Evolutionary conservation across 805 yeast genomes (phyloP), one percentile per base, ranked within the genome.

Genomic region (Komagataella mondaviorum): DNA sequence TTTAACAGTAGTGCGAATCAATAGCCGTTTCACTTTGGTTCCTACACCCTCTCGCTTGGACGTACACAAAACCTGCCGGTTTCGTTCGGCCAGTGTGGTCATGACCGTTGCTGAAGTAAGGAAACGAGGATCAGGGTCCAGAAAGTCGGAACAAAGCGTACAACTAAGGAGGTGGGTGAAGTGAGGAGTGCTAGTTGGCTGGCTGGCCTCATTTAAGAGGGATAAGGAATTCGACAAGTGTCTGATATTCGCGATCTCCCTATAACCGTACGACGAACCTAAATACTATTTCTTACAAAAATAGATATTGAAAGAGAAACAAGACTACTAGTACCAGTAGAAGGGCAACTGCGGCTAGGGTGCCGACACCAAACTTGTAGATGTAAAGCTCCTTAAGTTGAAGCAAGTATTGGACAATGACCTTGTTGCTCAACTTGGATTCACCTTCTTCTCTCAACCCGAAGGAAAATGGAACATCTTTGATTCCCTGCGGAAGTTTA

Each of bases 401-500:
- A 48, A 66, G 67, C 51, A 74, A 55, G 52, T 74, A 74, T 56
- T 70, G 77, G 43, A 74, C 59, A 67, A 73, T 72, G 46, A 74
- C 79, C 55, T 74, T 74, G 50, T 76, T 70, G 6, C 73, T 69
- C 43, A 74, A 63, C 56, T 74, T 74, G 44, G 77, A 72, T 55
- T 74, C 79, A 61, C 79, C 79, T 58, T 72, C 78, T 8, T 76
- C 71, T 67, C 79, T 73, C 23, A 74, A 77, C 60, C 78, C 79
- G 54, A 74, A 74, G 6, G 76, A 71, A 54, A 73, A 74, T 49
- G 77, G 76, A 45, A 73, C 67, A 56, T 74, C 79, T 53, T 77
- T 77, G 48, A 74, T 64, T 16, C 62, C 56, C 43, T 64, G 59
- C 52, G 74, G 75, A 46, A 74, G 60, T 47, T 76, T 76, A 46